A percentile compares a stretch with the other conserved stretches of the same genome.
Evolutionary conservation across 2,329 filamentous ascomycete genomes (phyloP).

Genomic region (Ceratocystis diversiconidia): DNA sequence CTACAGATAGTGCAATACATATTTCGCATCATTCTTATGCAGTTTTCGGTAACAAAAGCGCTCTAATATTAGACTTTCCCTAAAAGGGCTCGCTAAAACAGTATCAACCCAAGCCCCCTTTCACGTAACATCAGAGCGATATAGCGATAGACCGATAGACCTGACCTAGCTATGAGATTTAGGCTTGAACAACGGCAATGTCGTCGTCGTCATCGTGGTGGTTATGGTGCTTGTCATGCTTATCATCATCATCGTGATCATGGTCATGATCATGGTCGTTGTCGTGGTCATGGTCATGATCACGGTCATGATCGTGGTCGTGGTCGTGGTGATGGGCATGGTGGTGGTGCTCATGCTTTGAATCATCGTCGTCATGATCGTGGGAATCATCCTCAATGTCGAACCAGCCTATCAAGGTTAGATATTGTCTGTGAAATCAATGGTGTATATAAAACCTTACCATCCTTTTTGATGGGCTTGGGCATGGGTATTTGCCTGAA

Average conservation of each 20-base stretch:
- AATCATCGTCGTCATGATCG: neutral
- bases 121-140: neutral
- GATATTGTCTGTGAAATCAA: neutral
- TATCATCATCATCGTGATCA: neutral
- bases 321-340: neutral
- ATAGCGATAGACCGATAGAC: neutral
- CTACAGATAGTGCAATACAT: neutral
- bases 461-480: neutral
- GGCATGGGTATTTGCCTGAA: slow-evolving; percentile 22
- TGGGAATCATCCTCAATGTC: neutral
- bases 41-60: slow-evolving; percentile 1
- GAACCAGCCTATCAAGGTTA: neutral
- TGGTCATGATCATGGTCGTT: neutral
- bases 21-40: no score
- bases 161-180: neutral
- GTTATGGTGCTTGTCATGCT: neutral
- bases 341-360: neutral
- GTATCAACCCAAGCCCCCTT: neutral
- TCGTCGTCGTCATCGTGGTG: neutral
- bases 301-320: neutral
- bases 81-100: neutral
- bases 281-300: neutral
- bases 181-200: neutral
- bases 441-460: neutral
- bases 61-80: neutral